phyloP scores from a whole-genome alignment of 352 stramenopile species.

The Thraustotheca clavata region DNA sequence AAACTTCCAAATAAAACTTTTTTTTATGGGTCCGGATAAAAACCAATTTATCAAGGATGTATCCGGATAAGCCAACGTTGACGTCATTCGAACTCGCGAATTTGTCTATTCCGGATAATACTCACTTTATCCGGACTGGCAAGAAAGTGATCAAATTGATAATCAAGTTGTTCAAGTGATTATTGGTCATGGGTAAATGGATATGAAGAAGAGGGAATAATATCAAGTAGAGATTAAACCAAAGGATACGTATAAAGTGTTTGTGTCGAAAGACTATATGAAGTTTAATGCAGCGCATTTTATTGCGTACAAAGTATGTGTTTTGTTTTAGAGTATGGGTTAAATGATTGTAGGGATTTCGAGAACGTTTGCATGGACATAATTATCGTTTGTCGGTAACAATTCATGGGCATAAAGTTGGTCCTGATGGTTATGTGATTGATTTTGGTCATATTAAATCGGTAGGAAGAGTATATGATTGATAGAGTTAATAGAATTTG shows the following conservation, averaged over 20 bases:
- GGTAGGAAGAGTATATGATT: conserved; percentile 1
- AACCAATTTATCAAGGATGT: too few relatives aligned
- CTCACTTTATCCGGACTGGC: neutral
- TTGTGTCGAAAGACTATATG: conserved; percentile 88
- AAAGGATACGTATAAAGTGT: conserved; percentile 76
- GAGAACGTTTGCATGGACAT: conserved; percentile 96
- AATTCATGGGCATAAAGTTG: conserved; percentile 68
- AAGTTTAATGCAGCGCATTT: conserved; percentile 88
- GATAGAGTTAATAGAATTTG: conserved; percentile 1
- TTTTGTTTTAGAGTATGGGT: neutral
- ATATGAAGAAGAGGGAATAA: too few relatives aligned
- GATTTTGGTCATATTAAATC: conserved; percentile 98
- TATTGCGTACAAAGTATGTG: conserved; percentile 78
- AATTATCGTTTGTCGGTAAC: conserved; percentile 95
- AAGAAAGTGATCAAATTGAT: too few relatives aligned
- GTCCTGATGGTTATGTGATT: conserved; percentile 93
- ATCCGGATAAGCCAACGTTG: too few relatives aligned
- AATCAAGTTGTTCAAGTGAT: too few relatives aligned
- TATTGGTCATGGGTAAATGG: too few relatives aligned
- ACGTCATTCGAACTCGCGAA: too few relatives aligned
- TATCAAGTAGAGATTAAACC: neutral
- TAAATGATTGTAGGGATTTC: conserved; percentile 63
- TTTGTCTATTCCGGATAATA: too few relatives aligned
- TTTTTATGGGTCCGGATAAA: neutral
- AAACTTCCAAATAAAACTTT: neutral